phyloP scores from a whole-genome alignment of 768 basidiomycete species.

The Rhizopogon vesiculosus region DNA sequence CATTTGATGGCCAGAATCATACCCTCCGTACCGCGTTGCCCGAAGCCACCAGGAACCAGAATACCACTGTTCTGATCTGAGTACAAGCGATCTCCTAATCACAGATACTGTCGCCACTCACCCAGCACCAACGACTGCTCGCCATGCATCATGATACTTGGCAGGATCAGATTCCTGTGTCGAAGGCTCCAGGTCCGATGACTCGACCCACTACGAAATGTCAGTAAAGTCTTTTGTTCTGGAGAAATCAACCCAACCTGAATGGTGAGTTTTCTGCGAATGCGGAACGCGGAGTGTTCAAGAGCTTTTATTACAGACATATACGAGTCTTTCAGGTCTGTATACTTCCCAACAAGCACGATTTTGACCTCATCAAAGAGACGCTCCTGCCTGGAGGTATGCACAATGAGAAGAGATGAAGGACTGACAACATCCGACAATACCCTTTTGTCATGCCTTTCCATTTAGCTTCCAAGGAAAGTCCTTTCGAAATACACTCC shows the following conservation, averaged over 20 bases:
- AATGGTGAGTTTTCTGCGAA: slow-evolving; percentile 77
- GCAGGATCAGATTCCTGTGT: slow-evolving; percentile 77
- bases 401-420: slow-evolving; percentile 1
- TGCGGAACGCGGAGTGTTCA: slow-evolving; percentile 94
- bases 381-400: slow-evolving; percentile 73
- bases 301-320: slow-evolving; percentile 97
- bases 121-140: slow-evolving; percentile 86
- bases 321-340: slow-evolving; percentile 94
- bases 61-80: slow-evolving; percentile 60
- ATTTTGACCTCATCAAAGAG: slow-evolving; percentile 86
- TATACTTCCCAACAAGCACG: slow-evolving; percentile 96
- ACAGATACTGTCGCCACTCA: slow-evolving; percentile 30
- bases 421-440: slow-evolving; percentile 3
- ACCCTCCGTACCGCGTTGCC: slow-evolving; percentile 88
- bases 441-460: slow-evolving; percentile 78
- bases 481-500: slow-evolving; percentile 57
- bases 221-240: slow-evolving; percentile 3
- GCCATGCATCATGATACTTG: slow-evolving; percentile 94
- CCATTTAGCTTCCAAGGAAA: slow-evolving; percentile 71
- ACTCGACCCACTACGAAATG: slow-evolving; percentile 83
- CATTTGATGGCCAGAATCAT: slow-evolving; percentile 99
- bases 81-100: slow-evolving; percentile 2
- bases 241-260: slow-evolving; percentile 45
- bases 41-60: slow-evolving; percentile 96
- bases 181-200: slow-evolving; percentile 82